Conservation (phyloP, 305 asterid species). For the Solanum hybrid region DNA sequence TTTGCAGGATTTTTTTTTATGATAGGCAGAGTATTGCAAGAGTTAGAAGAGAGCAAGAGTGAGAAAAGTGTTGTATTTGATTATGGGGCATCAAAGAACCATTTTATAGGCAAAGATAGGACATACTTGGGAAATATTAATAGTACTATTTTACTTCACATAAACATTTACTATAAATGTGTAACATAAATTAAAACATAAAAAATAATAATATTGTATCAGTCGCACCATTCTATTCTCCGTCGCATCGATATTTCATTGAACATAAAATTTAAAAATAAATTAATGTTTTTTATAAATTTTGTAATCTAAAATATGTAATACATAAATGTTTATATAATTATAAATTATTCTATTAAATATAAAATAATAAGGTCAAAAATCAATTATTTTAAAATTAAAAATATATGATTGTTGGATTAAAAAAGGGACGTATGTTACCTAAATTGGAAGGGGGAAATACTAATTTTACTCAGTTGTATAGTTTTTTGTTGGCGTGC, state of each 20-base stretch:
- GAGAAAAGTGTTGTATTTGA: background rate
- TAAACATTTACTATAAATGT: too few relatives aligned
- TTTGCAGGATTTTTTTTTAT: background rate
- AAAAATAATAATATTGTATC: background rate
- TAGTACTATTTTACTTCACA: too few relatives aligned
- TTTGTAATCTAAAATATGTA: background rate
- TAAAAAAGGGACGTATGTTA: background rate
- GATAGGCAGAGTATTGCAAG: background rate
- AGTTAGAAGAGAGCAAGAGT: background rate
- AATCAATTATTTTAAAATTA: background rate
- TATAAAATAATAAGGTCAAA: background rate
- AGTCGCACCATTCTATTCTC: background rate
- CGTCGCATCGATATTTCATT: background rate
- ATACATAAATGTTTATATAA: background rate
- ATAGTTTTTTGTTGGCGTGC: background rate
- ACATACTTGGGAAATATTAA: background rate
- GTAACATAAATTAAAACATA: background rate
- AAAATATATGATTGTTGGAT: background rate
- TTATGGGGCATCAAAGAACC: background rate
- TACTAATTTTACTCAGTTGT: background rate
- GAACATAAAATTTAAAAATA: background rate
- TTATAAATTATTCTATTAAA: background rate
- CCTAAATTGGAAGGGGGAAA: conserved; percentile 27
- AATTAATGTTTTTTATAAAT: background rate
- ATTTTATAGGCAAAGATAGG: background rate